Evolutionary conservation across 768 basidiomycete species (phyloP), one percentile per base, ranked within the genome.

Genomic region (Phylloporus sp.): DNA sequence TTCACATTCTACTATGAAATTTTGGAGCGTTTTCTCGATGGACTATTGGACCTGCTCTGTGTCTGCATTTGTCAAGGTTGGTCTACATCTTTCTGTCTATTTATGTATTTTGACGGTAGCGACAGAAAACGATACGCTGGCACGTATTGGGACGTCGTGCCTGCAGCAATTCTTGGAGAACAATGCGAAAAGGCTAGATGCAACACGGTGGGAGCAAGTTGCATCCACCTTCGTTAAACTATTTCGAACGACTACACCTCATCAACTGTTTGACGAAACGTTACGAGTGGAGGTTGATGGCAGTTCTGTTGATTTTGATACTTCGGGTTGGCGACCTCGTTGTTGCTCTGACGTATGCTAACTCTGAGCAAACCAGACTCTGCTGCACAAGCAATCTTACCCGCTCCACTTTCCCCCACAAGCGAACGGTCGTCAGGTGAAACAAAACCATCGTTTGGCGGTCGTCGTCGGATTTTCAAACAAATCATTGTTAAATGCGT

Each of bases 401-500:
- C 90, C 12, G 91, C 95, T 6, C 95, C 95, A 9, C 77, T 98
- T 31, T 88, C 89, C 22, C 87, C 91, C 5, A 77, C 80, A n/a
- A 76, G 73, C 51, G 84, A 87, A 52, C 73, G 76, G 39, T 66
- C 73, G 11, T 76, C 72, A 51, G 57, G 70, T 8, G 79, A 78
- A 56, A 63, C 72, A 10, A 77, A 78, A 54, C 72, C 80, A n/a
- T 80, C 84, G 6, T 70, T 83, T 39, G 75, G 72, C 46, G 88
- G 88, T 58, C 85, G 94, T 48, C 84, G 91, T 40, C 81, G 85
- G 38, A 82, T 91, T 49, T 99, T 99, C 83, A 90, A 93, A 66
- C 97, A 98, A 69, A 98, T 99, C 71, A 98, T 99, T 55, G 94
- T 97, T 58, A 98, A 98, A 87, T 99, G 97, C 68, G 97, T 99